Evolutionary conservation across 495 filamentous ascomycete genomes (phyloP), one percentile per base, ranked within the genome.

Genomic region (Parmelia sp.): DNA sequence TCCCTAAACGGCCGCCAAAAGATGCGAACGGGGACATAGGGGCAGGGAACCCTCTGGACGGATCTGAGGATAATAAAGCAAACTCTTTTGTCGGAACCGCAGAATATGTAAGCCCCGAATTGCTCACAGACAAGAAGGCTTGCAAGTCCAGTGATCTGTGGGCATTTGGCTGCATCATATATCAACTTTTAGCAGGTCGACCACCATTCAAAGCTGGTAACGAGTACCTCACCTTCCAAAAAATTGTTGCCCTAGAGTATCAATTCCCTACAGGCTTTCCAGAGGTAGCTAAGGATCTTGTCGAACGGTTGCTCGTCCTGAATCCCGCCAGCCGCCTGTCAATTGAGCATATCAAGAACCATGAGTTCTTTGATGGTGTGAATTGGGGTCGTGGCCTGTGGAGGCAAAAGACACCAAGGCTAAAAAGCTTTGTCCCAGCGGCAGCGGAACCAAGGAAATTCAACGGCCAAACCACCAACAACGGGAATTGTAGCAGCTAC

Each of bases 101-200:
- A 2, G 95, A 99, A 73, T 99, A 99, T 71, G 95, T 99, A 67
- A 96, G 92, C 69, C 95, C 95, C 0, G 95, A 99, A 70, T 81
- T 99, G 37, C 79, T 99, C 66, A 96, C 88, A 3, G 90, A 96
- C 66, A 97, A 97, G 78, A 92, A 91, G 67, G 94, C 93, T 14
- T 96, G 95, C 78, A 99, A 97, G 77, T 91, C 95, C 27, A 96
- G 92, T 71, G 95, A 99, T 73, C 75, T 99, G 39, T 99, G 95
- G 95, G 95, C 95, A 5, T 97, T 97, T 79, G 95, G 95, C n/a
- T 99, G 95, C 75, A 99, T 99, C 66, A 88, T 99, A 64, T 99
- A 96, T 74, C 95, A 99, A 75, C 82, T 99, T 37, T 78, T 99
- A 42, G 89, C 89, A 35, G 95, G 95, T 21, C 84, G 95, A 56